phyloP scores from a whole-genome alignment of 2,329 filamentous ascomycete genomes.

The Tympanopsis confertula region DNA sequence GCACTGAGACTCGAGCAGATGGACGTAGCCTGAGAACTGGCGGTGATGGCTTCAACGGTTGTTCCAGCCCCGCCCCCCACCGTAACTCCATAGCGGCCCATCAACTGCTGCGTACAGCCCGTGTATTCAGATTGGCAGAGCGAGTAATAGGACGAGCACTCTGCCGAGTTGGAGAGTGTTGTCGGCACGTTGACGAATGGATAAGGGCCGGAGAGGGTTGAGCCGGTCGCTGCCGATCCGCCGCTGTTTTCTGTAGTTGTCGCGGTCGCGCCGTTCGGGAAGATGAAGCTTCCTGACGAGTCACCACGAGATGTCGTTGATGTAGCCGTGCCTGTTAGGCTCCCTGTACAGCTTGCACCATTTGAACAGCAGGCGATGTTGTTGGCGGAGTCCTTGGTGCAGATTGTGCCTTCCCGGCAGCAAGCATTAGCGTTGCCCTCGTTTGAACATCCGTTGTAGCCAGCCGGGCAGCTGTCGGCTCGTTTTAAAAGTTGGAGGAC shows the following conservation, averaged over 20 bases:
- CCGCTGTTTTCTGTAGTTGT: constrained; percentile 8
- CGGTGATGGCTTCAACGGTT: constrained; percentile 29
- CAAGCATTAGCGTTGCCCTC: constrained; percentile 40
- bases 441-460: constrained; percentile 37
- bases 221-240: constrained; percentile 22
- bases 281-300: constrained; percentile 1
- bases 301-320: constrained; percentile 8
- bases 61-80: constrained; percentile 34
- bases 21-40: constrained; percentile 23
- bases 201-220: constrained; percentile 31
- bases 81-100: constrained; percentile 35
- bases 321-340: constrained; percentile 21
- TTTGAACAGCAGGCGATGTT: constrained; percentile 51
- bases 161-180: constrained; percentile 33
- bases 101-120: constrained; percentile 28
- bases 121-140: constrained; percentile 33
- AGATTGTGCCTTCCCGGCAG: constrained; percentile 38
- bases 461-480: constrained; percentile 29
- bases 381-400: constrained; percentile 40
- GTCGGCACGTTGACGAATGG: constrained; percentile 41
- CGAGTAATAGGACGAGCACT: constrained; percentile 40
- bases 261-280: background rate
- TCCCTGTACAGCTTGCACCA: constrained; percentile 44
- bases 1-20: constrained; percentile 31
- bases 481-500: background rate